A percentile compares a stretch with the other conserved stretches of the same genome.
Evolutionary conservation across 1,284 basidiomycete genomes (phyloP).

Genomic region (Schizopora paradoxa): DNA sequence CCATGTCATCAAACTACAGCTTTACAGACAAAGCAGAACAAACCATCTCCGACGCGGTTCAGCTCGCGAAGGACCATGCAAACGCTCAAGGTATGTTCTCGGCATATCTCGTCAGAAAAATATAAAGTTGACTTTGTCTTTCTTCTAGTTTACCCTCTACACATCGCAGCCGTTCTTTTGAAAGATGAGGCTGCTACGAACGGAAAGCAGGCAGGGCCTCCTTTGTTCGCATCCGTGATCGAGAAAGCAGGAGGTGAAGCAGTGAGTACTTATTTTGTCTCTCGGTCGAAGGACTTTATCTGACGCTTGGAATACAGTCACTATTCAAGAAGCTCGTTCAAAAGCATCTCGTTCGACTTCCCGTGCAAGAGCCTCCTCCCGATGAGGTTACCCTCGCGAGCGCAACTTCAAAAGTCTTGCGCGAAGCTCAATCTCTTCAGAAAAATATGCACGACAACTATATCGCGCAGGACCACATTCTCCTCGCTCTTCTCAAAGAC

Average conservation of each 20-base stretch:
- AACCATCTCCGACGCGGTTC: constrained; percentile 61
- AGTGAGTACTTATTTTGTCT: constrained; percentile 36
- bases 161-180: constrained; percentile 73
- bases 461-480: constrained; percentile 82
- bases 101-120: background rate
- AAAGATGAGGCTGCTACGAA: constrained; percentile 44
- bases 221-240: constrained; percentile 69
- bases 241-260: constrained; percentile 74
- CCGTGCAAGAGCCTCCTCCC: constrained; percentile 81
- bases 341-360: constrained; percentile 69
- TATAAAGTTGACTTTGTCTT: constrained; percentile 6
- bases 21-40: constrained; percentile 79
- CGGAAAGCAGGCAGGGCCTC: constrained; percentile 31
- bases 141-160: constrained; percentile 60
- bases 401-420: constrained; percentile 62
- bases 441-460: constrained; percentile 92
- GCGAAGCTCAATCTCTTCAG: constrained; percentile 75
- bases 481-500: constrained; percentile 74
- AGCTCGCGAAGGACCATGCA: constrained; percentile 78
- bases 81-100: constrained; percentile 63
- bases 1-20: constrained; percentile 45
- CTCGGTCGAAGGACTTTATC: background rate
- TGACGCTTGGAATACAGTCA: constrained; percentile 32
- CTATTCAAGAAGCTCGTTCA: constrained; percentile 59
- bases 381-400: constrained; percentile 69